Evolutionary conservation across 1,284 basidiomycete species (phyloP).

Genomic region (Gymnopus androsaceus): DNA sequence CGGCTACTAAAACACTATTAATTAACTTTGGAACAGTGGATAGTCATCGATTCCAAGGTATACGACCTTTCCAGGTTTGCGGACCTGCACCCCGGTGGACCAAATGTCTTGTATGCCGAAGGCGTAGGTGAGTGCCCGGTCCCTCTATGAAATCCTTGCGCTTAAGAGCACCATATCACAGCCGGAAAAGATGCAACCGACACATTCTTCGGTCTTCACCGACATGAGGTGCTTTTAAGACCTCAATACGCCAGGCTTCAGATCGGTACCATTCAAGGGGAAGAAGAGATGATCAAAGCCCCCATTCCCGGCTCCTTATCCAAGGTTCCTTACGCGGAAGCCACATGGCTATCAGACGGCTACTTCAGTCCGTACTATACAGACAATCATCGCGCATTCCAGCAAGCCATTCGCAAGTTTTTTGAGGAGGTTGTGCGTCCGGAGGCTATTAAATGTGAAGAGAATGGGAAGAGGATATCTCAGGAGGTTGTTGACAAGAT

Average conservation of each 20-base stretch:
- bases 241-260: conserved; percentile 83
- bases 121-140: conserved; percentile 45
- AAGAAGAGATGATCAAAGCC: conserved; percentile 62
- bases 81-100: conserved; percentile 74
- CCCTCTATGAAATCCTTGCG: background rate
- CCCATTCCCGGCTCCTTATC: conserved; percentile 69
- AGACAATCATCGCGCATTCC: conserved; percentile 69
- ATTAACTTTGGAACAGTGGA: conserved; percentile 46
- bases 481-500: conserved; percentile 77
- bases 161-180: conserved; percentile 20
- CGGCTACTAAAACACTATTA: background rate
- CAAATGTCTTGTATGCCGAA: conserved; percentile 54
- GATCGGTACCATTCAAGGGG: conserved; percentile 76
- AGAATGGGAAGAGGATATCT: conserved; percentile 76
- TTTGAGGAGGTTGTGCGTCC: conserved; percentile 65
- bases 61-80: conserved; percentile 76
- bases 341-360: conserved; percentile 82
- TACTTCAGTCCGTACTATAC: conserved; percentile 87
- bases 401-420: conserved; percentile 64
- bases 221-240: conserved; percentile 81
- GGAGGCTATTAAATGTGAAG: conserved; percentile 71
- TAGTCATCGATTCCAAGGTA: conserved; percentile 77
- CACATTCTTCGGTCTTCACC: conserved; percentile 89
- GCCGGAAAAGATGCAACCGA: conserved; percentile 82
- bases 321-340: conserved; percentile 86